A percentile compares a stretch with the other conserved stretches of the same genome.
Evolutionary conservation across 768 basidiomycete genomes (phyloP).

Genomic region (Trametes cinnabarina): DNA sequence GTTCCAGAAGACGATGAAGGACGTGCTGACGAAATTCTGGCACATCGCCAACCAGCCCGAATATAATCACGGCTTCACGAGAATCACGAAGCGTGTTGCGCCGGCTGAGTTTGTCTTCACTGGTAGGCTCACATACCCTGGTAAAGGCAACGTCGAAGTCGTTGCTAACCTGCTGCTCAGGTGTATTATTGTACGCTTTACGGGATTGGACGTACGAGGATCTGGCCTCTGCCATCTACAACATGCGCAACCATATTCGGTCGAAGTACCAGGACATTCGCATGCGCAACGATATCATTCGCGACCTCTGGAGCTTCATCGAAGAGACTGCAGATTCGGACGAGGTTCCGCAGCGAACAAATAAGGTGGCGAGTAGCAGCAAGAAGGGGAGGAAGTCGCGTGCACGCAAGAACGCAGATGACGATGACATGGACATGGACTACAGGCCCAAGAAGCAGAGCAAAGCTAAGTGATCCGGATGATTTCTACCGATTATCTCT

Average conservation of each 20-base stretch:
- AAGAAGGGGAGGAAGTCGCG: slow-evolving; percentile 25
- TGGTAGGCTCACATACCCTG: slow-evolving; percentile 42
- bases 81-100: slow-evolving; percentile 59
- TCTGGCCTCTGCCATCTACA: slow-evolving; percentile 53
- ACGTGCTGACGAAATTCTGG: slow-evolving; percentile 53
- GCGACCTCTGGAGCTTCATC: slow-evolving; percentile 58
- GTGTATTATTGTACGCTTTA: slow-evolving; percentile 62
- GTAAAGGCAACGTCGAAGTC: not conserved
- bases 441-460: slow-evolving; percentile 1
- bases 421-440: slow-evolving; percentile 36
- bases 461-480: slow-evolving; percentile 5
- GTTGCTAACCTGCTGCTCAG: slow-evolving; percentile 36
- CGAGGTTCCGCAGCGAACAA: not conserved
- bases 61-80: slow-evolving; percentile 48
- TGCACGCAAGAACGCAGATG: slow-evolving; percentile 32
- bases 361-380: slow-evolving; percentile 14
- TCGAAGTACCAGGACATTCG: slow-evolving; percentile 61
- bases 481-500: not conserved
- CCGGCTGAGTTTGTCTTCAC: slow-evolving; percentile 81
- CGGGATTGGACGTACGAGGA: slow-evolving; percentile 41
- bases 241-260: slow-evolving; percentile 57
- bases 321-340: slow-evolving; percentile 31
- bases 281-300: slow-evolving; percentile 54
- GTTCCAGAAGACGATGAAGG: slow-evolving; percentile 55
- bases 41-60: slow-evolving; percentile 43